Percentiles rank a stretch among this genome's conserved stretches.
phyloP scores from a whole-genome alignment of 768 basidiomycete species.

The Hygrophoropsis aurantiaca region DNA sequence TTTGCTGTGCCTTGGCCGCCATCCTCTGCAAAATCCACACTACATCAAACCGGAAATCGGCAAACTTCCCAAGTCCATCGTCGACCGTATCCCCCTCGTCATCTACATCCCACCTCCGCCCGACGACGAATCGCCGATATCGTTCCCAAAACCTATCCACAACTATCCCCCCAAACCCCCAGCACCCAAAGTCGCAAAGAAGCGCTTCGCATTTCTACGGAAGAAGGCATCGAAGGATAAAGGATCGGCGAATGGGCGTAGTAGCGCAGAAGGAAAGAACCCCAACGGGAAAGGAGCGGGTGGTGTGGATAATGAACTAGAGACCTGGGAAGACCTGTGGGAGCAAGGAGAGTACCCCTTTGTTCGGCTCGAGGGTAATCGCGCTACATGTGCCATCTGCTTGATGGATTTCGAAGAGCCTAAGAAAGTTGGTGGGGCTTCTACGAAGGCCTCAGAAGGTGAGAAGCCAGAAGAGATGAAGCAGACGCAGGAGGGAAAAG shows the following conservation, averaged over 20 bases:
- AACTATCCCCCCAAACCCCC: slow-evolving; percentile 60
- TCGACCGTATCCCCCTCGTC: slow-evolving; percentile 80
- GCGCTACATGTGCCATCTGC: slow-evolving; percentile 84
- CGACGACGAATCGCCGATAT: slow-evolving; percentile 38
- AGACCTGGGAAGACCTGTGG: slow-evolving; percentile 78
- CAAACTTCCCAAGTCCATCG: slow-evolving; percentile 67
- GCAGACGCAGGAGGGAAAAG: slow-evolving; percentile 1
- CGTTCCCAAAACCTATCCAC: slow-evolving; percentile 51
- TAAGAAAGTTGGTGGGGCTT: slow-evolving; percentile 27
- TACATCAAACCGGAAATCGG: slow-evolving; percentile 78
- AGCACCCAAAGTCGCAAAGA: slow-evolving; percentile 30
- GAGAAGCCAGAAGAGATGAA: slow-evolving; percentile 20
- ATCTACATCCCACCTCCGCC: slow-evolving; percentile 84
- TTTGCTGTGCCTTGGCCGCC: slow-evolving; percentile 75
- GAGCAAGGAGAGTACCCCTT: slow-evolving; percentile 78
- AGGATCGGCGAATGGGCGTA: slow-evolving; percentile 17
- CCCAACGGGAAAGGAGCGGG: slow-evolving; percentile 10
- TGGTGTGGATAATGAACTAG: slow-evolving; percentile 29
- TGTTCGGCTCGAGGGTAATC: slow-evolving; percentile 77
- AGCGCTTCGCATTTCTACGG: slow-evolving; percentile 56
- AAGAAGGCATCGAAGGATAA: slow-evolving; percentile 22
- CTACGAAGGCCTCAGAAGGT: slow-evolving; percentile 23
- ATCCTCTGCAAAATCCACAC: slow-evolving; percentile 72
- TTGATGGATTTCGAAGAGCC: slow-evolving; percentile 85
- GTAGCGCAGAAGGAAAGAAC: slow-evolving; percentile 6